Evolutionary conservation across 148 eudicot genomes (phyloP).

Genomic region (Vaccinium vitisidaea): DNA sequence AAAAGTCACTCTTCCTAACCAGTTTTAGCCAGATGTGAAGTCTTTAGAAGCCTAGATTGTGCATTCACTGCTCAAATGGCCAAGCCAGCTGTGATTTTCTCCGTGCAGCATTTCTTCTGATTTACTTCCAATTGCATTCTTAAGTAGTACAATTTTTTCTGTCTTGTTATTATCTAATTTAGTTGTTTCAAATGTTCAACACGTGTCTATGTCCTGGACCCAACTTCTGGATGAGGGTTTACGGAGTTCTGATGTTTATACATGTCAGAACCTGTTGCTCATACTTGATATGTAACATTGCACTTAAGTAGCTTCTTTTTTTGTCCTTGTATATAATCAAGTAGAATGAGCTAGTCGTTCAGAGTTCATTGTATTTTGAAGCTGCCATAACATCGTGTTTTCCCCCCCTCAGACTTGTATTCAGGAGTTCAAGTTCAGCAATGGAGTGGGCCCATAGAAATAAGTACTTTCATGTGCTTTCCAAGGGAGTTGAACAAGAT

Average conservation of each 20-base stretch:
- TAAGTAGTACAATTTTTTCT: no score
- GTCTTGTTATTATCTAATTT: no score
- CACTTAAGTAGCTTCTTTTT: neutral
- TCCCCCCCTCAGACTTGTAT: slow-evolving; percentile 47
- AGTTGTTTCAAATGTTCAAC: neutral
- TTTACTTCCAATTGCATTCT: neutral
- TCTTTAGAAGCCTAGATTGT: neutral
- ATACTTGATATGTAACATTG: neutral
- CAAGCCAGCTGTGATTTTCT: neutral
- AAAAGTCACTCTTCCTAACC: neutral
- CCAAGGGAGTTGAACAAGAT: slow-evolving; percentile 80
- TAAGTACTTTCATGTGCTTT: slow-evolving; percentile 62
- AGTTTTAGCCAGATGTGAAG: neutral
- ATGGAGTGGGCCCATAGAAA: slow-evolving; percentile 58
- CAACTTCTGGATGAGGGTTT: neutral
- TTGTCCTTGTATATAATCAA: neutral
- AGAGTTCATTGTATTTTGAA: neutral
- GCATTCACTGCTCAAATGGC: neutral
- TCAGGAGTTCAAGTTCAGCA: slow-evolving; percentile 59
- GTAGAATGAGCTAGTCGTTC: neutral
- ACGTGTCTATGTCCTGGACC: neutral
- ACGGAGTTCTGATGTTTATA: neutral
- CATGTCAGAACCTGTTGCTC: neutral
- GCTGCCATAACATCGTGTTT: neutral
- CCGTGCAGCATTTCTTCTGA: neutral